Conservation (phyloP, 768 basidiomycete genomes). For the Leccinum barrowsii region DNA sequence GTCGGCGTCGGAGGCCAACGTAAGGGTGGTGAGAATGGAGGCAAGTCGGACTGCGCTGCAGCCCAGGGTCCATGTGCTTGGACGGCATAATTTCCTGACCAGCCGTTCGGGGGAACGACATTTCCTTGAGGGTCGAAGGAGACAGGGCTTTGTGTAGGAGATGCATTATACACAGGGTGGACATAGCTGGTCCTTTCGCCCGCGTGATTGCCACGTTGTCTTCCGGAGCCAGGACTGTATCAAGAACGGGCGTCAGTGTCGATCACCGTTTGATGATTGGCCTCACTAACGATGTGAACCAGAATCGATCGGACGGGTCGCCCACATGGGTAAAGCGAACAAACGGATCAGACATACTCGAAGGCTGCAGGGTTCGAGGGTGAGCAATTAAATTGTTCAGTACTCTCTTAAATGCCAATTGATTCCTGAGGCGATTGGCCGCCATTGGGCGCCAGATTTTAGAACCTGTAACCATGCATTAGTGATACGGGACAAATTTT, state of each 20-base stretch:
- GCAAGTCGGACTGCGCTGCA: background rate
- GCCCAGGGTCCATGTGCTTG: background rate
- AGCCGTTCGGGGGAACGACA: background rate
- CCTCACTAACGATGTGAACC: conserved; percentile 11
- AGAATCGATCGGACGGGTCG: background rate
- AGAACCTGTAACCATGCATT: background rate
- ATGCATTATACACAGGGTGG: background rate
- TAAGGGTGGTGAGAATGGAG: background rate
- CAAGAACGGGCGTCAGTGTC: conserved; percentile 5
- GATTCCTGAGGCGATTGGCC: conserved; percentile 7
- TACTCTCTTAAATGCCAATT: conserved; percentile 9
- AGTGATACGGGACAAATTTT: background rate
- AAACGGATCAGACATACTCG: conserved; percentile 7
- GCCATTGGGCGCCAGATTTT: conserved; percentile 6
- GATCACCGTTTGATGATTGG: background rate
- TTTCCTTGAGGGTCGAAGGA: background rate
- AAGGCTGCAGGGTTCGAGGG: background rate
- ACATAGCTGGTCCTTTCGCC: background rate
- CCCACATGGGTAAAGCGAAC: background rate
- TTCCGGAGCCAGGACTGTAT: conserved; percentile 3
- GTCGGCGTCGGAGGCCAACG: background rate
- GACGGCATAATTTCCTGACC: background rate
- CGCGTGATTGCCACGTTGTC: background rate
- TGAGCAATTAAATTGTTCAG: background rate
- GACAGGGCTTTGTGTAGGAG: background rate